Conservation (phyloP, 2,329 filamentous ascomycete genomes). For the Albifimbria verrucaria region DNA sequence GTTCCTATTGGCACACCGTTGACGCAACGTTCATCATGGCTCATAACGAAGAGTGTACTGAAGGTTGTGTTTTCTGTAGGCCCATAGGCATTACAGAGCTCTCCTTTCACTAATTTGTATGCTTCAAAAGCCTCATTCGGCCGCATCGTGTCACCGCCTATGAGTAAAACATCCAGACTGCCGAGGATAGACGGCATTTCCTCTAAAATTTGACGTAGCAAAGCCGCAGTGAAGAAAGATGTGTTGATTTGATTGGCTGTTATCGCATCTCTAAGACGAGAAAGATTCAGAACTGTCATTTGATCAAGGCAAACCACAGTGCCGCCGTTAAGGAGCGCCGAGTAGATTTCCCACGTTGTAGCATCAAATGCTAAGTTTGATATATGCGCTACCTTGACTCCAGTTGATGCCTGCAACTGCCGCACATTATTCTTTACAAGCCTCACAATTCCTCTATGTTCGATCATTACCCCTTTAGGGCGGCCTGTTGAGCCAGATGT, state of each 20-base stretch:
- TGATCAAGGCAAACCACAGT: constrained; percentile 15
- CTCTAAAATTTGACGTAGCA: constrained; percentile 13
- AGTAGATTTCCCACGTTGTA: constrained; percentile 8
- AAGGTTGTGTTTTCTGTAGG: constrained; percentile 15
- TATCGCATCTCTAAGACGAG: constrained; percentile 8
- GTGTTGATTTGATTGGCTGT: constrained; percentile 3
- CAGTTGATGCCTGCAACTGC: background rate
- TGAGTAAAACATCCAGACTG: constrained; percentile 6
- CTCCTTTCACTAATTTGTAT: background rate
- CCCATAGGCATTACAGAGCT: constrained; percentile 12
- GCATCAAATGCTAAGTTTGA: constrained; percentile 12
- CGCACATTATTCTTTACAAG: constrained; percentile 1
- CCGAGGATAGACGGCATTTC: constrained; percentile 3
- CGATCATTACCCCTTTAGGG: constrained; percentile 13
- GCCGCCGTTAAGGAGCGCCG: constrained; percentile 15
- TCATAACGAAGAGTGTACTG: constrained; percentile 5
- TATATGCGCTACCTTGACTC: constrained; percentile 4
- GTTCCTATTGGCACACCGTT: constrained; percentile 16
- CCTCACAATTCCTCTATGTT: constrained; percentile 2
- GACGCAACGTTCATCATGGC: constrained; percentile 1
- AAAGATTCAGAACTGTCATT: constrained; percentile 7
- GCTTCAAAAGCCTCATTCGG: constrained; percentile 6
- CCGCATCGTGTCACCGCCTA: constrained; percentile 13
- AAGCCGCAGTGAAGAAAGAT: constrained; percentile 6
- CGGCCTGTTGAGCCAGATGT: constrained; percentile 6